Percentiles rank a stretch among this genome's conserved stretches.
These are phyloP conservation scores for Isatis lusitanica DNA, from an alignment of 441 rosid species.

Conservation along the genomic window DNA sequence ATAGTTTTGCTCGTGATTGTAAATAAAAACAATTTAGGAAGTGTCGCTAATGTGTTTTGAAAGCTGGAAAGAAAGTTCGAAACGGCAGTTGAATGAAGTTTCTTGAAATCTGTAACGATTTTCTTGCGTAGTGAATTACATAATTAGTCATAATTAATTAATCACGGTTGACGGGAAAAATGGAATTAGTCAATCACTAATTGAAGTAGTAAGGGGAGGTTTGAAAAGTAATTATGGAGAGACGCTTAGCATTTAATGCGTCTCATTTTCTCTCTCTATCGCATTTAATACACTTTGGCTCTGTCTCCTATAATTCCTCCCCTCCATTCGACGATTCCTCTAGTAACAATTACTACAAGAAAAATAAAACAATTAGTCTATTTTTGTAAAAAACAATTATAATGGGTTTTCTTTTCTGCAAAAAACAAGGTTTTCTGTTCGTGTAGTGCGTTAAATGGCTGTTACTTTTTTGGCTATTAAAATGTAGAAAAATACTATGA, in stretches of 20 bases:
- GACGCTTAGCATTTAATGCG: conserved; percentile 27
- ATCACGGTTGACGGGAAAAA: neutral
- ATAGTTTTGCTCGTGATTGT: conserved; percentile 5
- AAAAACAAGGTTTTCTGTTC: too few relatives aligned
- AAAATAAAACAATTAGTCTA: too few relatives aligned
- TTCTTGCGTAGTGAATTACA: neutral
- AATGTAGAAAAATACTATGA: too few relatives aligned
- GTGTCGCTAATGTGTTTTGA: neutral
- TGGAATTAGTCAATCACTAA: conserved; percentile 7
- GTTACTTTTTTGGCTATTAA: too few relatives aligned
- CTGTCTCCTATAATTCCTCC: conserved; percentile 28
- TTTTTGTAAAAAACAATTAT: too few relatives aligned
- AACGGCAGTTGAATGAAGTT: conserved; percentile 5
- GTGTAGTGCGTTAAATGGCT: too few relatives aligned
- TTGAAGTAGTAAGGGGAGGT: conserved; percentile 18
- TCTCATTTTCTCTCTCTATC: conserved; percentile 2
- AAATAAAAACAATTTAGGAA: conserved; percentile 14
- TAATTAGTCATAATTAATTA: neutral
- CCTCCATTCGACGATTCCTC: conserved; percentile 25
- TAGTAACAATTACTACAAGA: too few relatives aligned
- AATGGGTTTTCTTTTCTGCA: too few relatives aligned
- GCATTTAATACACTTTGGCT: conserved; percentile 32
- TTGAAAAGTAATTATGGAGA: conserved; percentile 25
- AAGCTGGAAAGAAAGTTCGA: conserved; percentile 15
- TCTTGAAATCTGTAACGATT: neutral